Conservation (phyloP, 2,329 filamentous ascomycete genomes). For the Corynespora cassiicola region DNA sequence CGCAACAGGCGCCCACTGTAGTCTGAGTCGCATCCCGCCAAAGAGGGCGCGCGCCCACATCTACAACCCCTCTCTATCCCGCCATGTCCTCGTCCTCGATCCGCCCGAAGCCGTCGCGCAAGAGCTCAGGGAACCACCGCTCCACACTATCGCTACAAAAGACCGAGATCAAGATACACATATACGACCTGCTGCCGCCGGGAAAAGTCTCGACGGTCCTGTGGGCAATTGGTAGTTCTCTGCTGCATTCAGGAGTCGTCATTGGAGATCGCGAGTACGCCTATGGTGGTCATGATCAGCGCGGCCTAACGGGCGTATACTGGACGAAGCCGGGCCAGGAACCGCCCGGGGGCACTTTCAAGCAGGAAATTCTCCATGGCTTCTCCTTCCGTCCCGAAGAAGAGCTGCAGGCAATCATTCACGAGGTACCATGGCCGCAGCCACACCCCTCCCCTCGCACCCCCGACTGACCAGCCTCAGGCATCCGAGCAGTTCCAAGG, state of each 20-base stretch:
- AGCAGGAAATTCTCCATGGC: slow-evolving; percentile 76
- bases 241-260: slow-evolving; percentile 83
- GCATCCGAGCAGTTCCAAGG: slow-evolving; percentile 78
- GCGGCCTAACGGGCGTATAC: slow-evolving; percentile 78
- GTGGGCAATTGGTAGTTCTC: slow-evolving; percentile 78
- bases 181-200: slow-evolving; percentile 80
- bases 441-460: background rate
- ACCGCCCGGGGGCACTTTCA: slow-evolving; percentile 80
- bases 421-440: slow-evolving; percentile 51
- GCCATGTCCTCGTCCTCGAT: slow-evolving; percentile 39
- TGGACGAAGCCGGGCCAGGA: slow-evolving; percentile 76
- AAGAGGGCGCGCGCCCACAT: no score
- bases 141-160: slow-evolving; percentile 73
- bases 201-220: slow-evolving; percentile 77
- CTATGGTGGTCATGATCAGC: slow-evolving; percentile 80
- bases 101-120: slow-evolving; percentile 44
- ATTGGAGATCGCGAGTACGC: slow-evolving; percentile 84
- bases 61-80: background rate
- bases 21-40: no score
- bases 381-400: slow-evolving; percentile 73
- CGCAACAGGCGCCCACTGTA: no score
- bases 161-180: slow-evolving; percentile 76
- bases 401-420: slow-evolving; percentile 76
- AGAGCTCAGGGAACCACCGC: slow-evolving; percentile 61
- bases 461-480: slow-evolving; percentile 29